These are phyloP conservation scores for Letharia lupina DNA, from an alignment of 495 filamentous ascomycete species.

Conservation along the genomic window DNA sequence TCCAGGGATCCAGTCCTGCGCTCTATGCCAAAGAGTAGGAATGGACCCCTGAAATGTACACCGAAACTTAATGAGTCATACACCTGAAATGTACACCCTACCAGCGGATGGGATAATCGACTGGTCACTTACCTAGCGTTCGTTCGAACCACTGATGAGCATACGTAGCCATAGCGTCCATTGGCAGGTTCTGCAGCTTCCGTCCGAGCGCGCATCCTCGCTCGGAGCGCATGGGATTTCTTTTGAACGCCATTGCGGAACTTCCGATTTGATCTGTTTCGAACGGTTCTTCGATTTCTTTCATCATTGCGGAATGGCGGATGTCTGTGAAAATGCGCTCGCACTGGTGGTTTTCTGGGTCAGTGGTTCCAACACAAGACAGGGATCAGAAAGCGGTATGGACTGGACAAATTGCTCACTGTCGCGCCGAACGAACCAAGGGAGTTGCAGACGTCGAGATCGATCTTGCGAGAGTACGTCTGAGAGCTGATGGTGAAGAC, in stretches of 20 bases:
- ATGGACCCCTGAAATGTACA: no score
- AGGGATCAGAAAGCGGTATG: background rate
- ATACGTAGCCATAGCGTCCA: conserved; percentile 39
- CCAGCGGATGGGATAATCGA: no score
- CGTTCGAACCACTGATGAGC: conserved; percentile 2
- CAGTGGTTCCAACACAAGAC: background rate
- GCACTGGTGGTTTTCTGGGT: conserved; percentile 34
- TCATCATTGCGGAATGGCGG: conserved; percentile 58
- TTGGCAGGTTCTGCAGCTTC: conserved; percentile 55
- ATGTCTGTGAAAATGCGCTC: conserved; percentile 69
- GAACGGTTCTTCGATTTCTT: conserved; percentile 15
- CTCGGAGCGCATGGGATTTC: conserved; percentile 38
- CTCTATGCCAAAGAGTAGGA: no score
- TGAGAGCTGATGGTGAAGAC: conserved; percentile 70
- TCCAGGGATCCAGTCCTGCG: no score
- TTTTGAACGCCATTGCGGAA: conserved; percentile 71
- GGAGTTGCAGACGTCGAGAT: conserved; percentile 70
- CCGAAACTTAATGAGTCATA: no score
- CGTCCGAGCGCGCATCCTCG: conserved; percentile 71
- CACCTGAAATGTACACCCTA: no score
- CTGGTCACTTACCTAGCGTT: background rate
- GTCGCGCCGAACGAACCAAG: conserved; percentile 73
- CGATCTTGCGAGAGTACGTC: conserved; percentile 80
- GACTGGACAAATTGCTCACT: background rate
- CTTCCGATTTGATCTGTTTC: conserved; percentile 38